Base-by-base conservation (phyloP, 2,329 filamentous ascomycete species). In the Trichoderma asperellum region DNA sequence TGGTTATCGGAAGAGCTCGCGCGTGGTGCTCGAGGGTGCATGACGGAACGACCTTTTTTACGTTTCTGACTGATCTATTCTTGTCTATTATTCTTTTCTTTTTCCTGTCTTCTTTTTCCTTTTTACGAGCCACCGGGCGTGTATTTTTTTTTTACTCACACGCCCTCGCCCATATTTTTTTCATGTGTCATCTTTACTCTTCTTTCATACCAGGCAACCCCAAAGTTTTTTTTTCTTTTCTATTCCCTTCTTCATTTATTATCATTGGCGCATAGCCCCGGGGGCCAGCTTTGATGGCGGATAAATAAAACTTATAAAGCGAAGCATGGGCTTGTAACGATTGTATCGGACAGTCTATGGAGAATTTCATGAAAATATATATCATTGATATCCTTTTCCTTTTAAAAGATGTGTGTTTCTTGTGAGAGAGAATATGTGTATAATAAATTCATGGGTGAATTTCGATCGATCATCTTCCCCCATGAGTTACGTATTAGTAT, bases 1-100 rank as follows among this genome's bases (percentile, higher is more conserved):
- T 2, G 81, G 79, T 68, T 77, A 84, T 71, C 81, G 85, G 70
- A 84, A 84, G 77, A 88, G 87, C 74, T 85, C 87, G 76, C 81
- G 82, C 69, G 83, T 86, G 40, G 77, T 88, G 47, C 76, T 88
- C 32, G 86, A 88, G 71, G 80, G 80, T 11, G 80, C 77, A 55
- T 61, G 37, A 70, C 21, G 53, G 40, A 34, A 59, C 55, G 53
- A 59, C 55, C 10, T 59, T 56, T 32, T 32, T 58, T 43, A 52
- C n/a, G n/a, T 49, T 58, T 52, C 37, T 59, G 55, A 59, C 63
- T 67, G 63, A 59, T 67, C 12, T 43, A 67, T 52, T 52, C 63
- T 59, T 67, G 53, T 58, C 53, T 58, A 58, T 57, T 58, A 40
- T 52, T 32, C 32, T 49, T n/a, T 16, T 27, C 2, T 18, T 69